A percentile compares a stretch with the other conserved stretches of the same genome.
phyloP scores from a whole-genome alignment of 352 stramenopile genomes.

The Phytophthora agathidicida region DNA sequence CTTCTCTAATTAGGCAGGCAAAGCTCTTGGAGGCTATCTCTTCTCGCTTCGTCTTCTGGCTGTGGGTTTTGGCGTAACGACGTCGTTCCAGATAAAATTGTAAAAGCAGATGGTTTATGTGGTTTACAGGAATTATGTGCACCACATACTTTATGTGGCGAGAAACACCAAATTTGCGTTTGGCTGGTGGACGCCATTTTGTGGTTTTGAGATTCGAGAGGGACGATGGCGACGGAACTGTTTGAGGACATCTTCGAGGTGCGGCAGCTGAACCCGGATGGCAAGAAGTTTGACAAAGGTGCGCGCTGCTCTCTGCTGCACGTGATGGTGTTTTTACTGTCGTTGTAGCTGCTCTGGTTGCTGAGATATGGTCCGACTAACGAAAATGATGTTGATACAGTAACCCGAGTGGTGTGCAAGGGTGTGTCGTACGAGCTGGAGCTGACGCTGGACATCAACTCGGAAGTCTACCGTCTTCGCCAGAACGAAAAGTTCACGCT shows the following conservation, averaged over 20 bases:
- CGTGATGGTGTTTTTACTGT: background rate
- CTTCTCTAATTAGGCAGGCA: slow-evolving; percentile 6
- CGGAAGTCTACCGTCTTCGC: slow-evolving; percentile 95
- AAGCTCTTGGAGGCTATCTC: slow-evolving; percentile 25
- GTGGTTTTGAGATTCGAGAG: slow-evolving; percentile 7
- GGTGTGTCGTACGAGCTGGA: slow-evolving; percentile 98
- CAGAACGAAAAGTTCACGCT: slow-evolving; percentile 98
- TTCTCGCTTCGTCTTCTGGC: slow-evolving; percentile 34
- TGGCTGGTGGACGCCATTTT: slow-evolving; percentile 26
- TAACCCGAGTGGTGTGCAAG: slow-evolving; percentile 96
- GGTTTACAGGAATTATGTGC: background rate
- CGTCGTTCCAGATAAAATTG: too few relatives aligned
- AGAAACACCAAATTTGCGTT: too few relatives aligned
- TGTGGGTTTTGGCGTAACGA: slow-evolving; percentile 32
- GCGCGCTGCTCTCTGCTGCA: slow-evolving; percentile 4
- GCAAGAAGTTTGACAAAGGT: slow-evolving; percentile 98
- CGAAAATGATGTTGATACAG: slow-evolving; percentile 30
- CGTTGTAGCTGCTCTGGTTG: background rate
- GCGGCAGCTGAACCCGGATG: slow-evolving; percentile 96
- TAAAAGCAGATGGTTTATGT: slow-evolving; percentile 15
- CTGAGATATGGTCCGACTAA: slow-evolving; percentile 16
- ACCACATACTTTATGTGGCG: too few relatives aligned
- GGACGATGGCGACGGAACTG: slow-evolving; percentile 88
- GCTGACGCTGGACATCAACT: slow-evolving; percentile 98
- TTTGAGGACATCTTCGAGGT: slow-evolving; percentile 99